Conservation (phyloP, 139 green algal species). For the Prasinococcaceae sp. region DNA sequence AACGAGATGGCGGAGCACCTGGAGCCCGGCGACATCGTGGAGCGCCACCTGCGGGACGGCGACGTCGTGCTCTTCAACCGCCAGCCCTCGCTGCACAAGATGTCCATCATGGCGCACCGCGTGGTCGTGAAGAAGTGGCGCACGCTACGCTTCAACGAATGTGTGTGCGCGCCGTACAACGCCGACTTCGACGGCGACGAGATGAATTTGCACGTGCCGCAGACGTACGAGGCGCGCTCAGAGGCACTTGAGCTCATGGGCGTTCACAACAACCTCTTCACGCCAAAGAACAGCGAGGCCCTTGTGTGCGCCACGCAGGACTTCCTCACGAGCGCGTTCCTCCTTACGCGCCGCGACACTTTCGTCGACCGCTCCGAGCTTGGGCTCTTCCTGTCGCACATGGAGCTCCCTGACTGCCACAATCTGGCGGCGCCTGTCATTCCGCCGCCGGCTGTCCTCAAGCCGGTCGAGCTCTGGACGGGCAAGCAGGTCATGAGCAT, state of each 20-base stretch:
- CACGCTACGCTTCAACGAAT: constrained; percentile 98
- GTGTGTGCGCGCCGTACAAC: constrained; percentile 92
- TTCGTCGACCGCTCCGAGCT: constrained; percentile 49
- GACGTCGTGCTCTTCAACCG: constrained; percentile 98
- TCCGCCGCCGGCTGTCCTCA: constrained; percentile 43
- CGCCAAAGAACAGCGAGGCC: constrained; percentile 94
- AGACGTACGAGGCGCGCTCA: constrained; percentile 89
- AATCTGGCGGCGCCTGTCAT: not conserved
- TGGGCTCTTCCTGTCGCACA: constrained; percentile 46
- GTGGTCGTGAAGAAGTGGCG: constrained; percentile 60
- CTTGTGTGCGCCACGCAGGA: constrained; percentile 89
- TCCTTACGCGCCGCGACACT: constrained; percentile 52
- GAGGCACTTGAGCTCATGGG: constrained; percentile 87
- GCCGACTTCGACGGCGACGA: constrained; percentile 98
- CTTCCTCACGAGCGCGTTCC: constrained; percentile 86
- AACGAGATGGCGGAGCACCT: too few species aligned
- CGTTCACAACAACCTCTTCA: constrained; percentile 75
- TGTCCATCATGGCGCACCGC: constrained; percentile 95
- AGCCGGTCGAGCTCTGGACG: constrained; percentile 90
- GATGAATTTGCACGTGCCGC: constrained; percentile 96
- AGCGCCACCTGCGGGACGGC: constrained; percentile 79
- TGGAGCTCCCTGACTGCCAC: constrained; percentile 25
- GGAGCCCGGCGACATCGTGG: constrained; percentile 74
- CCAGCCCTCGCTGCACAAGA: constrained; percentile 84
- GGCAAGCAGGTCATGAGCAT: constrained; percentile 91